Percentiles rank a stretch among this genome's conserved stretches.
Evolutionary conservation across 495 filamentous ascomycete genomes (phyloP).

Genomic region (Sordaria brevicollis): DNA sequence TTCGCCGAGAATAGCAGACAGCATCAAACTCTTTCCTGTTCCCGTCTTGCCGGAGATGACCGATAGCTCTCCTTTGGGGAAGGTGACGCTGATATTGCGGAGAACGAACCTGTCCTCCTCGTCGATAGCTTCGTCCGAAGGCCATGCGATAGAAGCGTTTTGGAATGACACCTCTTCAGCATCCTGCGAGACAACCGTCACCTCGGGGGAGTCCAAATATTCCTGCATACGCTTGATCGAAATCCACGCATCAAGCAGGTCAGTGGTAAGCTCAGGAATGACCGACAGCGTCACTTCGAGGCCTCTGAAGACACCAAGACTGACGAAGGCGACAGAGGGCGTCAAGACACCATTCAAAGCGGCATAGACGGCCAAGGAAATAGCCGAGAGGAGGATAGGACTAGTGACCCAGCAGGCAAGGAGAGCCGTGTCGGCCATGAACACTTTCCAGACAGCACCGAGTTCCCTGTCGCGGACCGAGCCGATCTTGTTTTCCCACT

Average conservation of each 20-base stretch:
- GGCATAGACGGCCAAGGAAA: constrained; percentile 61
- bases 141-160: constrained; percentile 67
- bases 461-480: constrained; percentile 58
- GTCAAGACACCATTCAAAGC: constrained; percentile 48
- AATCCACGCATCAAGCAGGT: constrained; percentile 59
- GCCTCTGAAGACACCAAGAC: constrained; percentile 60
- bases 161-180: constrained; percentile 53
- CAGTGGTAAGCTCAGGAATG: constrained; percentile 63
- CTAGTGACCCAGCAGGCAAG: constrained; percentile 62
- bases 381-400: constrained; percentile 63
- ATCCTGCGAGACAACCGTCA: constrained; percentile 43
- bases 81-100: constrained; percentile 49
- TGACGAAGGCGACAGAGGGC: constrained; percentile 73
- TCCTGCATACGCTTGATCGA: constrained; percentile 64
- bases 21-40: constrained; percentile 56
- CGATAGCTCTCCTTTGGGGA: constrained; percentile 59
- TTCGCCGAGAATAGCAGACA: constrained; percentile 57
- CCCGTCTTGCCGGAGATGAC: constrained; percentile 61
- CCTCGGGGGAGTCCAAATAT: constrained; percentile 60
- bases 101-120: constrained; percentile 52
- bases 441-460: constrained; percentile 51
- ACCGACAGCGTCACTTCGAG: constrained; percentile 62
- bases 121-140: constrained; percentile 42
- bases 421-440: constrained; percentile 47
- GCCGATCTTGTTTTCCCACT: constrained; percentile 71